These are phyloP conservation scores for Metarhizium sp. DNA, from an alignment of 2,329 filamentous ascomycete genomes.

Conservation along the genomic window DNA sequence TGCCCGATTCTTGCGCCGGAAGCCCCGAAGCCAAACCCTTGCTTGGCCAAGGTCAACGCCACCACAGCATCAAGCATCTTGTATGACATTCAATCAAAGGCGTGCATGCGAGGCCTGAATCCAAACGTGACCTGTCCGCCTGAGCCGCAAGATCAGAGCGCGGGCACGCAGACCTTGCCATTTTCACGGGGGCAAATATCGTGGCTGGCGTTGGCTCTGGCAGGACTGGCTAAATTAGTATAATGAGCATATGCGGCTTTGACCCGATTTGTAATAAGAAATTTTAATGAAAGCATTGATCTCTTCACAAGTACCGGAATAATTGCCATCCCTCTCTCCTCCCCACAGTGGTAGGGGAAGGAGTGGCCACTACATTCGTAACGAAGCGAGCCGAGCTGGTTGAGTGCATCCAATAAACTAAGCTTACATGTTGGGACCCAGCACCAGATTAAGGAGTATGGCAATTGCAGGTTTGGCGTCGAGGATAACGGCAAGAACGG, in stretches of 20 bases:
- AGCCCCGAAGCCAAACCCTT: conserved; percentile 1
- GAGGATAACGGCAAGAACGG: conserved; percentile 15
- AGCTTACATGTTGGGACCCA: conserved; percentile 4
- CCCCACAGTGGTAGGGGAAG: too few species aligned
- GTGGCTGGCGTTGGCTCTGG: not conserved
- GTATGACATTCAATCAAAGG: not conserved
- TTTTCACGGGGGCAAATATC: not conserved
- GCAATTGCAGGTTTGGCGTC: conserved; percentile 24
- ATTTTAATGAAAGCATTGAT: too few species aligned
- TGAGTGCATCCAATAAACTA: too few species aligned
- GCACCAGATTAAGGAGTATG: conserved; percentile 16
- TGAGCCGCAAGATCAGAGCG: not conserved
- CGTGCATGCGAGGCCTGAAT: not conserved
- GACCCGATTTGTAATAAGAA: too few species aligned
- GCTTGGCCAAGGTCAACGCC: conserved; percentile 4
- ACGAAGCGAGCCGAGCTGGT: too few species aligned
- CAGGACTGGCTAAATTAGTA: not conserved
- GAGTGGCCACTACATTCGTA: too few species aligned
- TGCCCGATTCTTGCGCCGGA: not conserved
- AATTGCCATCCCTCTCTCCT: not conserved
- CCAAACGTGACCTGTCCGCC: not conserved
- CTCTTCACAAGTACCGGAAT: too few species aligned
- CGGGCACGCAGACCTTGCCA: not conserved
- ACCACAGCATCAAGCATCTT: conserved; percentile 4
- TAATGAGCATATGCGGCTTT: too few species aligned